A percentile compares a stretch with the other conserved stretches of the same genome.
Evolutionary conservation across 164 flowering plant genomes (phyloP).

Genomic region (Chimonanthus praecox): DNA sequence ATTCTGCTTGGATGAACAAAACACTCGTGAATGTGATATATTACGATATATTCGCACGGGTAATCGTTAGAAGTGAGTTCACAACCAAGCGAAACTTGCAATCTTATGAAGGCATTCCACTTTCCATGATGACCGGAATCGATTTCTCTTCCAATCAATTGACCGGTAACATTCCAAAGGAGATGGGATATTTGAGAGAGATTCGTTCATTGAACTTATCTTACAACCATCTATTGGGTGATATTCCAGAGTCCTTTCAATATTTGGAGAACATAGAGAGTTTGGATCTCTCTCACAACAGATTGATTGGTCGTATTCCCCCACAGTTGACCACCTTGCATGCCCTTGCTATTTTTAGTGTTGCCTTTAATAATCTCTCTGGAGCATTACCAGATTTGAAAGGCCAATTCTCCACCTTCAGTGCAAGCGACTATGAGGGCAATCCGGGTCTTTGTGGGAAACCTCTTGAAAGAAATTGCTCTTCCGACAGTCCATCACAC

Average conservation of each 20-base stretch:
- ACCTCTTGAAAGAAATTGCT: not conserved
- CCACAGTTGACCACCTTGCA: not conserved
- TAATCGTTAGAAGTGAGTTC: not conserved
- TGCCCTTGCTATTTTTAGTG: not conserved
- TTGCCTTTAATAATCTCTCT: slow-evolving; percentile 4
- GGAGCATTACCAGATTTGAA: not conserved
- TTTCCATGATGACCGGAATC: slow-evolving; percentile 4
- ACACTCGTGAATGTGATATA: accelerated
- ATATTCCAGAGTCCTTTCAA: not conserved
- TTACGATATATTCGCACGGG: accelerated
- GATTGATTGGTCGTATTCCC: not conserved
- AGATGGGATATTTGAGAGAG: slow-evolving; percentile 3
- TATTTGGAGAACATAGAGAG: slow-evolving; percentile 3
- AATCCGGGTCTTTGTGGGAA: slow-evolving; percentile 3
- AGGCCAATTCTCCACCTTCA: slow-evolving; percentile 2
- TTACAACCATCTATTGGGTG: not conserved
- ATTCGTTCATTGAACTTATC: slow-evolving; percentile 5
- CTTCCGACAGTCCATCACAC: not conserved
- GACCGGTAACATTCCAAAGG: not conserved
- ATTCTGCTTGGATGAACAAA: not conserved
- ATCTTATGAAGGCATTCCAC: not conserved
- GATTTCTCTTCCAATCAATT: slow-evolving; percentile 9
- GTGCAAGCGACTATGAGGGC: not conserved
- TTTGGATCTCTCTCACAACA: slow-evolving; percentile 7
- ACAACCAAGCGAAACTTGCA: not conserved